Evolutionary conservation across 2,329 filamentous ascomycete genomes (phyloP).

Genomic region (Sphaerulina musiva): DNA sequence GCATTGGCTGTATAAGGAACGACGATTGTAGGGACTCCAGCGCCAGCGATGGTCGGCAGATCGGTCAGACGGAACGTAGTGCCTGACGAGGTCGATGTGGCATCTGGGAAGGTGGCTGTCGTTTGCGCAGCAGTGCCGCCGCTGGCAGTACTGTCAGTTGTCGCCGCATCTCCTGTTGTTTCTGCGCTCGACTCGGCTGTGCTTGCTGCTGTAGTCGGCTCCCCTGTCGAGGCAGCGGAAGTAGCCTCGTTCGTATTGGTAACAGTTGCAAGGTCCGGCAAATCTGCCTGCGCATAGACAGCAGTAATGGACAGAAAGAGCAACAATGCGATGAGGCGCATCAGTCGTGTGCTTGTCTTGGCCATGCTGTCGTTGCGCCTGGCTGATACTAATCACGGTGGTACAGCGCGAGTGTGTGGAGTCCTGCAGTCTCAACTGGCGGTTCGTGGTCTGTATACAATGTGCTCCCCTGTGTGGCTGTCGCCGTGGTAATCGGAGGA

Average conservation of each 20-base stretch:
- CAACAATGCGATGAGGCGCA: constrained; percentile 21
- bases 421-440: constrained; percentile 2
- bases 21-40: constrained; percentile 59
- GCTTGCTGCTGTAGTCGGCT: constrained; percentile 9
- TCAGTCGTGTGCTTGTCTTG: constrained; percentile 1
- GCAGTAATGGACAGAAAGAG: constrained; percentile 22
- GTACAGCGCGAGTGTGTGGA: constrained; percentile 1
- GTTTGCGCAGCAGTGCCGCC: constrained; percentile 16
- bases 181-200: constrained; percentile 23
- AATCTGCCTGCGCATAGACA: constrained; percentile 25
- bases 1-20: constrained; percentile 79
- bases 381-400: neutral
- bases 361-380: constrained; percentile 10
- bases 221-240: constrained; percentile 12
- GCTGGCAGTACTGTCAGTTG: constrained; percentile 20
- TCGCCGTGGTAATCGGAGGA: constrained; percentile 3
- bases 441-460: neutral
- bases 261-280: constrained; percentile 27
- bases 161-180: constrained; percentile 21
- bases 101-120: constrained; percentile 10
- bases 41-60: constrained; percentile 52
- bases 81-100: constrained; percentile 24
- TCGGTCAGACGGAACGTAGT: constrained; percentile 32
- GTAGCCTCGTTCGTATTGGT: constrained; percentile 20
- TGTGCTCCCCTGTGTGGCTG: constrained; percentile 9